phyloP scores from a whole-genome alignment of 352 stramenopile genomes.

The Discostella stelligera region DNA sequence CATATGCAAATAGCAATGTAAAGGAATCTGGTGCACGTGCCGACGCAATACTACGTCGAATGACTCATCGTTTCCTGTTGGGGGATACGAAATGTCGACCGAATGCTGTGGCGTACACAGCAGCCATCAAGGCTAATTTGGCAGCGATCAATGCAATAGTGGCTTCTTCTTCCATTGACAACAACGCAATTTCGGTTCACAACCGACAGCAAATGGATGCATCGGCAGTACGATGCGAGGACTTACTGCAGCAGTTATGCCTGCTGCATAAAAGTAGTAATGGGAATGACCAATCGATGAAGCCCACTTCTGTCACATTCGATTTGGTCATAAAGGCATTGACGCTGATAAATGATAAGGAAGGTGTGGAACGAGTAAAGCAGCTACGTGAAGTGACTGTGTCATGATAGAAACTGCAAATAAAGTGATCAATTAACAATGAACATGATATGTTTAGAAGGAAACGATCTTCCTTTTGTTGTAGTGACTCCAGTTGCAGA shows the following conservation, averaged over 20 bases:
- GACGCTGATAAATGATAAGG: slow-evolving; percentile 22
- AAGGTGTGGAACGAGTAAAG: slow-evolving; percentile 41
- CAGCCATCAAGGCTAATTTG: slow-evolving; percentile 55
- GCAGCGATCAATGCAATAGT: slow-evolving; percentile 39
- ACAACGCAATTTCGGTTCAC: neutral
- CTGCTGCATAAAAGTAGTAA: slow-evolving; percentile 24
- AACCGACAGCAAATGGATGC: slow-evolving; percentile 19
- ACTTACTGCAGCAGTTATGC: slow-evolving; percentile 41
- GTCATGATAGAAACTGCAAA: neutral
- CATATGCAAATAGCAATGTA: slow-evolving; percentile 41
- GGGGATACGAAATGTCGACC: slow-evolving; percentile 38
- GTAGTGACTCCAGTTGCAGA: too few relatives aligned
- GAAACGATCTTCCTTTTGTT: too few relatives aligned
- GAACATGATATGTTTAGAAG: too few relatives aligned
- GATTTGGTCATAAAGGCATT: slow-evolving; percentile 39
- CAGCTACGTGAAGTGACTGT: slow-evolving; percentile 5
- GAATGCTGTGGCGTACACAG: slow-evolving; percentile 37
- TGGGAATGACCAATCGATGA: slow-evolving; percentile 37
- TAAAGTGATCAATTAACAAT: too few relatives aligned
- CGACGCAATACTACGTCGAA: slow-evolving; percentile 36
- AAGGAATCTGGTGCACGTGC: slow-evolving; percentile 20
- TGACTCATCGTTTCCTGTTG: slow-evolving; percentile 42
- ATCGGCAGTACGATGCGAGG: slow-evolving; percentile 38
- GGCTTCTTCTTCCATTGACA: neutral
- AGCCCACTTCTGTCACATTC: slow-evolving; percentile 40